phyloP scores from a whole-genome alignment of 73 alveolate species.

The Blepharisma stoltei region DNA sequence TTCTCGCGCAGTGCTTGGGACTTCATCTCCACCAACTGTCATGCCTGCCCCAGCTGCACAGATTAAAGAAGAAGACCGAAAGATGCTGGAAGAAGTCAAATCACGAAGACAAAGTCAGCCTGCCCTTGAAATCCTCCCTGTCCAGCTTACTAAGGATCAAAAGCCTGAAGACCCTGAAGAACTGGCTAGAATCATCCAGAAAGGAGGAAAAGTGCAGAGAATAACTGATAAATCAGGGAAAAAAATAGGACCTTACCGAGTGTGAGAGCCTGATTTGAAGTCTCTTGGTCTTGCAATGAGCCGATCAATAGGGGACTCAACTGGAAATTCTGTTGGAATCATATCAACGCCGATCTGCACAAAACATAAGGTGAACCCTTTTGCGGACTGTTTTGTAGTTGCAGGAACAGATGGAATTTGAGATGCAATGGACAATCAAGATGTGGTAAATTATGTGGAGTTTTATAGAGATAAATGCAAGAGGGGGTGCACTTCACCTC shows the following conservation, averaged over 20 bases:
- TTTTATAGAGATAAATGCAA: conserved; percentile 11
- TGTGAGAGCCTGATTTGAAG: neutral
- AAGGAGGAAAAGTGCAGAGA: conserved; percentile 21
- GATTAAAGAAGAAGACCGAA: neutral
- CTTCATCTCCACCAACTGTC: neutral
- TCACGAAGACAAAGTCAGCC: conserved; percentile 30
- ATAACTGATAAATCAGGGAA: conserved; percentile 28
- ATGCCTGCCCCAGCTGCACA: conserved; percentile 26
- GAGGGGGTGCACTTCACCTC: neutral
- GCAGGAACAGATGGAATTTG: conserved; percentile 67
- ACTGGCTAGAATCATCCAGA: neutral
- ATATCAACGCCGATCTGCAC: conserved; percentile 39
- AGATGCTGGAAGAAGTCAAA: neutral
- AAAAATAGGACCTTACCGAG: conserved; percentile 30
- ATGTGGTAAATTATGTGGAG: conserved; percentile 19
- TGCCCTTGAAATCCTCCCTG: conserved; percentile 35
- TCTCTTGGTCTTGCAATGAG: conserved; percentile 32
- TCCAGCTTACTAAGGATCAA: conserved; percentile 24
- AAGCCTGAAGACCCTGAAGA: conserved; percentile 36
- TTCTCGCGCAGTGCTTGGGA: conserved; percentile 46
- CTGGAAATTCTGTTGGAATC: conserved; percentile 25
- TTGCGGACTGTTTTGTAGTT: conserved; percentile 81
- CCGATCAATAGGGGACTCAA: conserved; percentile 32
- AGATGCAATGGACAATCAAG: conserved; percentile 43
- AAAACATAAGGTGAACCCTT: conserved; percentile 16